Conservation (phyloP, 768 basidiomycete species). For the Saitozyma sp. region DNA sequence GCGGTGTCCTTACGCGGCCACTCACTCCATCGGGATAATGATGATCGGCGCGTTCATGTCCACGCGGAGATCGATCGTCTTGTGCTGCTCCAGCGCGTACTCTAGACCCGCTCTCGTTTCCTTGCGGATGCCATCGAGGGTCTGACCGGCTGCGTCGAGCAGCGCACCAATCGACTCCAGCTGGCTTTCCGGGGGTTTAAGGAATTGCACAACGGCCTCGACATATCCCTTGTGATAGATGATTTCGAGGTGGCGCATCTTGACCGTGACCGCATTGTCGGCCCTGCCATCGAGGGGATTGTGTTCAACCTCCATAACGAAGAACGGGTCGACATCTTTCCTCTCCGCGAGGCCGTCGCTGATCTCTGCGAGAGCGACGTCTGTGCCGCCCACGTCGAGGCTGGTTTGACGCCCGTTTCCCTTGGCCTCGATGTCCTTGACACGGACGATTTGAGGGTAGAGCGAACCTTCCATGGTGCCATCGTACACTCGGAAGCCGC, state of each 20-base stretch:
- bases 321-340: slow-evolving; percentile 62
- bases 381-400: slow-evolving; percentile 31
- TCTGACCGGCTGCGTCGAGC: slow-evolving; percentile 84
- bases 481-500: slow-evolving; percentile 83
- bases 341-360: slow-evolving; percentile 55
- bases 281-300: slow-evolving; percentile 89
- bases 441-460: slow-evolving; percentile 88
- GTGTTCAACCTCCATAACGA: slow-evolving; percentile 86
- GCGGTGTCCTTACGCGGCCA: slow-evolving; percentile 3
- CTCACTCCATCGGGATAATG: slow-evolving; percentile 89
- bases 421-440: slow-evolving; percentile 58
- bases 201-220: slow-evolving; percentile 85
- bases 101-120: slow-evolving; percentile 93
- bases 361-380: slow-evolving; percentile 22
- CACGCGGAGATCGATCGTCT: slow-evolving; percentile 92
- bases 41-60: slow-evolving; percentile 97
- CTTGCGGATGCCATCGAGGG: slow-evolving; percentile 86
- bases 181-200: slow-evolving; percentile 91
- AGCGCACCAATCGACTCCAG: slow-evolving; percentile 93
- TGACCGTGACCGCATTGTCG: slow-evolving; percentile 82
- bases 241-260: slow-evolving; percentile 93
- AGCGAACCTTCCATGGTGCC: slow-evolving; percentile 78
- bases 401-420: slow-evolving; percentile 30
- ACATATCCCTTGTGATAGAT: slow-evolving; percentile 93
- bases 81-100: slow-evolving; percentile 87